A percentile compares a stretch with the other conserved stretches of the same genome.
Evolutionary conservation across 2,329 filamentous ascomycete genomes (phyloP).

Genomic region (Penicillium palitans): DNA sequence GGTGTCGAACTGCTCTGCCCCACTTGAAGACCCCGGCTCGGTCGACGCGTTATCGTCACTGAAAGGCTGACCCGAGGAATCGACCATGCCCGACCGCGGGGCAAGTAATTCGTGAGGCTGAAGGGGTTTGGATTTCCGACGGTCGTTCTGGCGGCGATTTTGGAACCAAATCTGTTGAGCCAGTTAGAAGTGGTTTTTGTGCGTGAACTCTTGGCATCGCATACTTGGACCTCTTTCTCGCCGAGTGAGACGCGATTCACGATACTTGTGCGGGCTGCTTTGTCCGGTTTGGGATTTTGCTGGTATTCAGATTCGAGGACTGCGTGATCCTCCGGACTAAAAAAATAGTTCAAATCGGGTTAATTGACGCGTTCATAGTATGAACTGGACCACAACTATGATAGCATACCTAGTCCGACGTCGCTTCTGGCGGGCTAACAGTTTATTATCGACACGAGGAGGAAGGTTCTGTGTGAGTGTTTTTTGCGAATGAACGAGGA

Average conservation of each 20-base stretch:
- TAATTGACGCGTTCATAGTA: slow-evolving; percentile 22
- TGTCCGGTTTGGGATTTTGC: slow-evolving; percentile 87
- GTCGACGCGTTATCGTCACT: slow-evolving; percentile 32
- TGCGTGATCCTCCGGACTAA: slow-evolving; percentile 81
- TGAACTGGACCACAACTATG: neutral
- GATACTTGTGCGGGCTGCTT: slow-evolving; percentile 78
- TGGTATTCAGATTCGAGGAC: slow-evolving; percentile 84
- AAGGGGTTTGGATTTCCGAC: slow-evolving; percentile 82
- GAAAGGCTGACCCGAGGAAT: slow-evolving; percentile 29
- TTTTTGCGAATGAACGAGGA: slow-evolving; percentile 61
- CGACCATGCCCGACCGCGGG: slow-evolving; percentile 32
- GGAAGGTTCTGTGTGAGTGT: slow-evolving; percentile 58
- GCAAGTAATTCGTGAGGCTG: slow-evolving; percentile 70
- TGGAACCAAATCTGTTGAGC: slow-evolving; percentile 87
- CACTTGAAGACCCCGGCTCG: slow-evolving; percentile 33
- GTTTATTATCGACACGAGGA: slow-evolving; percentile 60
- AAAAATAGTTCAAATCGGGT: slow-evolving; percentile 12
- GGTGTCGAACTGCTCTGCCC: slow-evolving; percentile 30
- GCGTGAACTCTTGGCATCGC: slow-evolving; percentile 35
- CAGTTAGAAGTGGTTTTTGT: slow-evolving; percentile 28
- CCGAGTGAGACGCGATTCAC: slow-evolving; percentile 82
- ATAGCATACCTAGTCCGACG: slow-evolving; percentile 59
- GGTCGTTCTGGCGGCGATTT: slow-evolving; percentile 88
- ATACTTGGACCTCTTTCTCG: slow-evolving; percentile 95
- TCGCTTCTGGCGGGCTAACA: slow-evolving; percentile 61